phyloP scores from a whole-genome alignment of 345 rosid genomes.

The Streptanthus diversifolius region DNA sequence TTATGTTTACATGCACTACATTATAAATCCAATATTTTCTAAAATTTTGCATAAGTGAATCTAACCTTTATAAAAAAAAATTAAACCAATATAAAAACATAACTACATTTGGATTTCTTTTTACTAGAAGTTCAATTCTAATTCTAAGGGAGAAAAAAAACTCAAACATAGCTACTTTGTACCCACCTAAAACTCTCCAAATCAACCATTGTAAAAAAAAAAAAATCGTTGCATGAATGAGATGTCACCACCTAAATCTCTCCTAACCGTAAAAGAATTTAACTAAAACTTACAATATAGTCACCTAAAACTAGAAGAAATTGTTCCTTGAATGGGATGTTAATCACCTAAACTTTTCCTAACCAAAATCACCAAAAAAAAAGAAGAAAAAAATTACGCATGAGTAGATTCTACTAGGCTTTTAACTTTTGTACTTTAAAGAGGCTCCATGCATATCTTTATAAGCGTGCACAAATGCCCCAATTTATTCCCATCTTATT shows the following conservation, averaged over 20 bases:
- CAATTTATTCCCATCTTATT: slow-evolving; percentile 24
- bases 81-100: background rate
- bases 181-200: slow-evolving; percentile 21
- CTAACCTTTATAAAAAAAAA: background rate
- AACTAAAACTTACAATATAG: background rate
- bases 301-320: slow-evolving; percentile 1
- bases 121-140: background rate
- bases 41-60: background rate
- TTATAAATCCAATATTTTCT: background rate
- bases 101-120: background rate
- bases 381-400: background rate
- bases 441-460: slow-evolving; percentile 33
- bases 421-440: slow-evolving; percentile 33
- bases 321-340: background rate
- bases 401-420: slow-evolving; percentile 26
- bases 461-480: slow-evolving; percentile 35
- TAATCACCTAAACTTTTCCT: slow-evolving; percentile 16
- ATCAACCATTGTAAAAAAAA: slow-evolving; percentile 3
- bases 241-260: slow-evolving; percentile 24
- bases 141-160: too few species aligned
- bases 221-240: background rate
- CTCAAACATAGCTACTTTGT: background rate
- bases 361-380: slow-evolving; percentile 6
- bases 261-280: slow-evolving; percentile 7
- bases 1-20: background rate